These are phyloP conservation scores for Hanseniaspora sp. DNA, from an alignment of 1,139 yeast genomes.

Conservation along the genomic window DNA sequence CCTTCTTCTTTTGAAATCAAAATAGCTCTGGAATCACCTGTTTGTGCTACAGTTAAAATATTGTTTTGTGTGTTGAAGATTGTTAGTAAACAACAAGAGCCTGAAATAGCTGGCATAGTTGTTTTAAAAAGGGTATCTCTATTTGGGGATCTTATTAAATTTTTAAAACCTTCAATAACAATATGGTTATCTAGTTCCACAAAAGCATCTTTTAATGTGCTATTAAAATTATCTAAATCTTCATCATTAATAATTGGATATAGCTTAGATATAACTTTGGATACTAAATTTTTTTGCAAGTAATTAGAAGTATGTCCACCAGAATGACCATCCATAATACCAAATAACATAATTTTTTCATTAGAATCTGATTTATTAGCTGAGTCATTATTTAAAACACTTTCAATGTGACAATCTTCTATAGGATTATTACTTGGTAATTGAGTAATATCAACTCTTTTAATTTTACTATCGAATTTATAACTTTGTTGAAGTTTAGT, in stretches of 20 bases:
- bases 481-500: slow-evolving; percentile 74
- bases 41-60: slow-evolving; percentile 75
- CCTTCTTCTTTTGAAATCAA: slow-evolving; percentile 55
- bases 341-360: slow-evolving; percentile 92
- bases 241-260: slow-evolving; percentile 29
- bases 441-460: slow-evolving; percentile 84
- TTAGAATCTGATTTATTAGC: slow-evolving; percentile 47
- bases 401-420: slow-evolving; percentile 87
- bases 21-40: slow-evolving; percentile 93
- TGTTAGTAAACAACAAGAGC: slow-evolving; percentile 83
- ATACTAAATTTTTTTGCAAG: slow-evolving; percentile 66
- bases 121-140: slow-evolving; percentile 40
- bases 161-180: slow-evolving; percentile 62
- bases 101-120: slow-evolving; percentile 88
- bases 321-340: slow-evolving; percentile 93
- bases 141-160: slow-evolving; percentile 51
- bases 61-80: slow-evolving; percentile 71
- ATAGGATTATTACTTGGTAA: slow-evolving; percentile 86
- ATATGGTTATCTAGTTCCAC: slow-evolving; percentile 75
- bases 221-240: slow-evolving; percentile 48
- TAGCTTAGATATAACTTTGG: slow-evolving; percentile 65
- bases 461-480: slow-evolving; percentile 66
- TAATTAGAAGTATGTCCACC: slow-evolving; percentile 90
- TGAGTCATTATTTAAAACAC: slow-evolving; percentile 45
- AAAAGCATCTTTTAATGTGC: slow-evolving; percentile 74